Conservation (phyloP, 768 basidiomycete species). For the Collybia mongolica region DNA sequence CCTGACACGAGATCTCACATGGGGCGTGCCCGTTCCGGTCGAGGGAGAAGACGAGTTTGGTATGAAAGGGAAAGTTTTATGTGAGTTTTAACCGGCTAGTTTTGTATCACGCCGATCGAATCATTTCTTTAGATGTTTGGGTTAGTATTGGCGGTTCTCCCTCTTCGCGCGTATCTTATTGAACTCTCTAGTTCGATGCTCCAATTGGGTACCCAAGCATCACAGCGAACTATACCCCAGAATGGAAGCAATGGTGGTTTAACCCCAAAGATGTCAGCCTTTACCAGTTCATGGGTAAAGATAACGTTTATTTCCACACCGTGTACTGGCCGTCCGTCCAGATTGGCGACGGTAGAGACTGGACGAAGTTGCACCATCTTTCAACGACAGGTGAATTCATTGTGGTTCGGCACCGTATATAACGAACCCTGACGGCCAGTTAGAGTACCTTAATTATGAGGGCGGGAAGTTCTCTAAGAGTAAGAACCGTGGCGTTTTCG, state of each 20-base stretch:
- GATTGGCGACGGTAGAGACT: slow-evolving; percentile 84
- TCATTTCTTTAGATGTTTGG: slow-evolving; percentile 75
- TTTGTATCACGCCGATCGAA: slow-evolving; percentile 3
- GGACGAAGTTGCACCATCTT: slow-evolving; percentile 93
- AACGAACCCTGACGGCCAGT: background rate
- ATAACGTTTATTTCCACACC: slow-evolving; percentile 98
- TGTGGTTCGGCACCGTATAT: background rate
- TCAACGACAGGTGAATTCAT: slow-evolving; percentile 81
- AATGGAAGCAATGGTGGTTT: slow-evolving; percentile 98
- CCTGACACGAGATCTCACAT: slow-evolving; percentile 89
- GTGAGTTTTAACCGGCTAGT: slow-evolving; percentile 47
- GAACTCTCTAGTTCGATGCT: slow-evolving; percentile 81
- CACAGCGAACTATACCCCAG: slow-evolving; percentile 89
- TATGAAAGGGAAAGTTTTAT: slow-evolving; percentile 94
- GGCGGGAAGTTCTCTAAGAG: slow-evolving; percentile 99
- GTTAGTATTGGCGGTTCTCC: slow-evolving; percentile 42
- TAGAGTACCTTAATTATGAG: slow-evolving; percentile 98
- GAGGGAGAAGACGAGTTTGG: slow-evolving; percentile 75
- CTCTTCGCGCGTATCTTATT: slow-evolving; percentile 10
- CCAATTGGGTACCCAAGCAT: slow-evolving; percentile 97
- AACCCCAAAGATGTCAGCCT: slow-evolving; percentile 85
- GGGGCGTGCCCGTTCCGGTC: slow-evolving; percentile 93
- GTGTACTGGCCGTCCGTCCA: slow-evolving; percentile 92
- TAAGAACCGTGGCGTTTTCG: slow-evolving; percentile 94
- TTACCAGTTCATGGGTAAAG: slow-evolving; percentile 99